Conservation (phyloP, 192 early-diverging fungal genomes). For the Coemansia sp. region DNA sequence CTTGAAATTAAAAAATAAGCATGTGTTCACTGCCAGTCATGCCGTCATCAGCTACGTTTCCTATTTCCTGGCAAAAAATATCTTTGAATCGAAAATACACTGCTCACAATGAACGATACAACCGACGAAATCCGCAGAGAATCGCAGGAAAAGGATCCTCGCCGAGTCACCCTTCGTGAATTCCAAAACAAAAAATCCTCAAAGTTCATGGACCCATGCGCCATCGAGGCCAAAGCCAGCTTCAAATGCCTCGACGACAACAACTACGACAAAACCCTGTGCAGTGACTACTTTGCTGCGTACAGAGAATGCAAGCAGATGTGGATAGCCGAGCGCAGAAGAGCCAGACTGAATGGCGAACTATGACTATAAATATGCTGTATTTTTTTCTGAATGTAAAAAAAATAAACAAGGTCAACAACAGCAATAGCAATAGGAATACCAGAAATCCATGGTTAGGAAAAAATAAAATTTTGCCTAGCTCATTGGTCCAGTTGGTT, state of each 20-base stretch:
- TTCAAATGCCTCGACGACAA: constrained; percentile 48
- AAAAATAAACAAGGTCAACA: neutral
- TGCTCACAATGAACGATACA: constrained; percentile 18
- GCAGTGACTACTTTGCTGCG: constrained; percentile 33
- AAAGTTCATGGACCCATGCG: constrained; percentile 51
- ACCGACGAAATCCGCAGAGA: constrained; percentile 31
- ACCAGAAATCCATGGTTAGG: too few relatives aligned
- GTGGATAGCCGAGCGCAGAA: constrained; percentile 43
- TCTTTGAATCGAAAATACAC: neutral
- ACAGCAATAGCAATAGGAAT: too few relatives aligned
- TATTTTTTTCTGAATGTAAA: neutral
- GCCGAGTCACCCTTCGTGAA: constrained; percentile 37
- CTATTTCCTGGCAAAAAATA: neutral
- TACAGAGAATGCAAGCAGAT: constrained; percentile 52
- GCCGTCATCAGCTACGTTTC: neutral
- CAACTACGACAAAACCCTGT: constrained; percentile 43
- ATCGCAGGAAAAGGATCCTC: constrained; percentile 23
- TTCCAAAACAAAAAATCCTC: constrained; percentile 50
- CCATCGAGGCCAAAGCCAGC: constrained; percentile 45
- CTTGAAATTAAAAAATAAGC: neutral
- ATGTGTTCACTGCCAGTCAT: neutral
- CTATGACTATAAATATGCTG: constrained; percentile 1
- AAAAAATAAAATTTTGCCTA: too few relatives aligned
- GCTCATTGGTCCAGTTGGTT: too few relatives aligned
- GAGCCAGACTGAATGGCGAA: constrained; percentile 17